Base-by-base conservation (phyloP, 1,284 basidiomycete species). In the Pholiota adiposa region DNA sequence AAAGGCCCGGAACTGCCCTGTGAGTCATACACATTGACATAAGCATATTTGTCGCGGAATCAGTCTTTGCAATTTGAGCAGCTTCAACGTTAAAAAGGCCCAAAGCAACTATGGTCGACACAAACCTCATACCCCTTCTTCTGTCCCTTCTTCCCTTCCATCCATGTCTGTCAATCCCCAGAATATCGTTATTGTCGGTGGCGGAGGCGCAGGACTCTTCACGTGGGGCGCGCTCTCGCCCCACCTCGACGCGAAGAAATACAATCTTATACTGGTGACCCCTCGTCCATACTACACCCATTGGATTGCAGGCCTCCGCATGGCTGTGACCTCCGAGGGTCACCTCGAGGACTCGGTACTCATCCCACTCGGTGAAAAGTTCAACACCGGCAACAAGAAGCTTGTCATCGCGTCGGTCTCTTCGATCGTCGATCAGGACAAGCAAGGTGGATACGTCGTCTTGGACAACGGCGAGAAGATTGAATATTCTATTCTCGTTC, bases 401-500 rank as follows among this genome's bases (percentile, higher is more conserved):
- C 73, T 75, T 8, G 68, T 80, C 53, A 65, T 82, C 11, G 86
- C 79, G 27, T 73, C 71, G 46, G 86, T 85, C 49, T 69, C 62
- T 5, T 67, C 73, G n/a, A 79, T 88, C 63, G 73, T 78, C 29
- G 69, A 71, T n/a, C 75, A 68, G 11, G 64, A 72, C 8, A 70
- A 74, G 9, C 62, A 62, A 19, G 77, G 77, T 12, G 83, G 85
- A 0, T 62, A 71, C 19, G 72, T 89, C 14, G 65, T 78, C 0
- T 74, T 88, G n/a, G 74, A 77, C 48, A 72, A 72, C 58, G 85
- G 83, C 9, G 81, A 87, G 65, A 70, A 67, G 27, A 62, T 88
- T n/a, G 65, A 73, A 8, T 89, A 85, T 65, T 77, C 79, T 25
- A 68, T 79, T 21, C 81, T 90, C 43, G 76, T 89, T 9, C 70